Evolutionary conservation across 257 asterid genomes (phyloP), one percentile per base, ranked within the genome.

Genomic region (Penstemon davidsonii): DNA sequence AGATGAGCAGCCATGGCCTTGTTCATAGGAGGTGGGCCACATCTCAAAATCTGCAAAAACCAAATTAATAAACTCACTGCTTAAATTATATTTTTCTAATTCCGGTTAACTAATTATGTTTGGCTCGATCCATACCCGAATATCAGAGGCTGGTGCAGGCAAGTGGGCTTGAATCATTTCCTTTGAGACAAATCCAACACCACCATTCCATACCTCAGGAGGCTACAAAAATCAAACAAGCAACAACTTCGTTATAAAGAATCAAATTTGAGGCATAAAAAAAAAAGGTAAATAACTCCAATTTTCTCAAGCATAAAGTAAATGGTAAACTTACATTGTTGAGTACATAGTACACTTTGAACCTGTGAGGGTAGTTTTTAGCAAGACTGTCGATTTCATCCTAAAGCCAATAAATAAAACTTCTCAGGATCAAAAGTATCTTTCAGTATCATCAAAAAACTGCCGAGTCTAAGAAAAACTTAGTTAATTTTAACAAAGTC

Each of bases 11-110:
- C 97, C 87, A 93, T 88, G 75, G 96, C 96, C 81, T 93, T 90
- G 89, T 93, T 93, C 98, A 93, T 93, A 0, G 98, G 96, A 56
- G 98, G 98, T 33, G 97, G 97, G 8, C 98, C 98, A 11, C 98
- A 93, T 75, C 97, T 81, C 83, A 93, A 57, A 45, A 93, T 76
- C 98, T 93, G 89, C 81, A 12, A 75, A 63, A 47, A 66, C 25
- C 12, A 19, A 41, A 59, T 64, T 41, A 54, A 53, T 25, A 64
- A 50, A 62, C 5, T 78, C 12, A 67, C 64, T 59, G 3, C 2
- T 3, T 41, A 45, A 8, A 15, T 43, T 25, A 25, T 25, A 25
- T 25, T 25, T 25, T 25, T 2, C 33, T 25, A 25, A 1, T 25
- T 25, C 33, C 2, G 33, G 33, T 25, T 25, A 25, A 25, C 2